Conservation (phyloP, 2,329 filamentous ascomycete genomes). For the Xylaria sp. region DNA sequence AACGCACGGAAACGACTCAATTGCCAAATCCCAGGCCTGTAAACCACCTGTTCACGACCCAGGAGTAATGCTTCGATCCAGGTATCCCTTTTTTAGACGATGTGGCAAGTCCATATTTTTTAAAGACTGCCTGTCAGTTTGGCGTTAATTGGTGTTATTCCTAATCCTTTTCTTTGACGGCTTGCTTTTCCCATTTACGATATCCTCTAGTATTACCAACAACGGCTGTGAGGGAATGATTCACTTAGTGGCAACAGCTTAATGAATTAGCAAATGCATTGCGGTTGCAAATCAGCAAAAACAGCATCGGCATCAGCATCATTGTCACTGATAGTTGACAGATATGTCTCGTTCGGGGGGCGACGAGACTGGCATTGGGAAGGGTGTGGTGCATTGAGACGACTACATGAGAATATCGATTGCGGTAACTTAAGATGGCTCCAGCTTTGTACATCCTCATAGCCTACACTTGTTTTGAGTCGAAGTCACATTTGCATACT, state of each 20-base stretch:
- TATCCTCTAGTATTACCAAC: conserved; percentile 25
- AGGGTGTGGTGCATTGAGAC: conserved; percentile 8
- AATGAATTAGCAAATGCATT: conserved; percentile 27
- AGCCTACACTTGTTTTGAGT: conserved; percentile 7
- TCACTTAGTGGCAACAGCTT: conserved; percentile 10
- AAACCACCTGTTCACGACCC: neutral
- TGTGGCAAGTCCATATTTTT: conserved; percentile 9
- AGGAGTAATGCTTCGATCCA: neutral
- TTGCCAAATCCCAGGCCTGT: neutral
- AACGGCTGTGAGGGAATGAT: conserved; percentile 9
- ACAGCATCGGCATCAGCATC: conserved; percentile 14
- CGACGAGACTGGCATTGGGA: neutral
- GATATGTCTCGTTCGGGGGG: conserved; percentile 10
- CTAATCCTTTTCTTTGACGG: conserved; percentile 21
- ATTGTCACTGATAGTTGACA: conserved; percentile 13
- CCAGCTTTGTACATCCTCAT: conserved; percentile 23
- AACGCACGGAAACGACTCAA: neutral
- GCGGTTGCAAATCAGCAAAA: conserved; percentile 12
- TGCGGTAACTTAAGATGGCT: conserved; percentile 11
- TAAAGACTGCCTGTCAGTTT: conserved; percentile 7
- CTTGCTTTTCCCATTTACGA: conserved; percentile 23
- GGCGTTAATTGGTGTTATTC: conserved; percentile 25
- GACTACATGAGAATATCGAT: conserved; percentile 23
- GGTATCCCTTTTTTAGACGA: conserved; percentile 10
- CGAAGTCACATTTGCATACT: conserved; percentile 10